phyloP scores from a whole-genome alignment of 2,329 filamentous ascomycete genomes.

The Colletotrichum tropicicola region DNA sequence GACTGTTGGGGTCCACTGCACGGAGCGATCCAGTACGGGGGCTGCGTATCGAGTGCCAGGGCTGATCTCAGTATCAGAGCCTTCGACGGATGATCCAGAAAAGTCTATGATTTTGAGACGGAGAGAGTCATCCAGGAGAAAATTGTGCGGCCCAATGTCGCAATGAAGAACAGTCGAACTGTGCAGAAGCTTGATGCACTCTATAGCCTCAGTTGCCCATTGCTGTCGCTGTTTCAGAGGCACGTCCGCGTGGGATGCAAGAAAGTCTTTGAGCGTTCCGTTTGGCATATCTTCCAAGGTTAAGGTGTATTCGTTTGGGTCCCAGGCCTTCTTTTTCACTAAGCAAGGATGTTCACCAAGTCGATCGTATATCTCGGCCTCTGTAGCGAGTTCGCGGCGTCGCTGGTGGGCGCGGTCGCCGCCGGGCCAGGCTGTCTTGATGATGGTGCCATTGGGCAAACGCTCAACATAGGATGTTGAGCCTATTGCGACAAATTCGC shows the following conservation, averaged over 20 bases:
- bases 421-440: constrained; percentile 11
- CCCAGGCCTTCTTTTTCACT: not conserved
- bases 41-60: not conserved
- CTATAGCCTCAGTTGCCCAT: not conserved
- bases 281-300: constrained; percentile 4
- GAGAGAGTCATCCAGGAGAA: constrained; percentile 1
- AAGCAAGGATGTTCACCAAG: constrained; percentile 1
- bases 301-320: not conserved
- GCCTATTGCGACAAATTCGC: not conserved
- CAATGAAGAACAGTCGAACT: not conserved
- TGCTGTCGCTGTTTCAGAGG: not conserved
- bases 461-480: constrained; percentile 7
- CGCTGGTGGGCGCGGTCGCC: not conserved
- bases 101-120: constrained; percentile 20
- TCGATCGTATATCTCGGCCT: constrained; percentile 6
- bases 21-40: not conserved
- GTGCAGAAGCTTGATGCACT: not conserved
- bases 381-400: not conserved
- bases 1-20: not conserved
- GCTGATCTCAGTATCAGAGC: not conserved
- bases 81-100: not conserved
- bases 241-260: not conserved
- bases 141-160: constrained; percentile 1
- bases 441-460: not conserved
- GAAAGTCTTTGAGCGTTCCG: constrained; percentile 9